Conservation (phyloP, 1,284 basidiomycete genomes). For the Marasmius sp. region DNA sequence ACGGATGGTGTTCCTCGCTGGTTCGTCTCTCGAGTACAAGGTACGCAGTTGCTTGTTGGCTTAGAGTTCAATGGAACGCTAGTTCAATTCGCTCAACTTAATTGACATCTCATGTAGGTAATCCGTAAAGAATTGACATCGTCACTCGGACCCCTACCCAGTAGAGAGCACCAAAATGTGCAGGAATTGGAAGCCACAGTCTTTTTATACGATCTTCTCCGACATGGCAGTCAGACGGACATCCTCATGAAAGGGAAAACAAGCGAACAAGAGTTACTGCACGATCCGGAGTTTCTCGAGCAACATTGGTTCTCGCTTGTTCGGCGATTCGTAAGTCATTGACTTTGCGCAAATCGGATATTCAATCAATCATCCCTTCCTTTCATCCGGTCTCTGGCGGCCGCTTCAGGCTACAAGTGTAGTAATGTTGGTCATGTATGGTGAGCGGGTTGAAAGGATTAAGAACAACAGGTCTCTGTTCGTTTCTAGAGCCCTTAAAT, state of each 20-base stretch:
- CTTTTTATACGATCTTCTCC: constrained; percentile 17
- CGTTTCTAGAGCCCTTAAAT: background rate
- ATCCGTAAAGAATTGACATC: background rate
- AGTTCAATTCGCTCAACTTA: background rate
- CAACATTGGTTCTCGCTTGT: constrained; percentile 27
- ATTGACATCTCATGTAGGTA: background rate
- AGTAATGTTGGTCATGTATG: constrained; percentile 23
- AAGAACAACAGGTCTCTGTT: constrained; percentile 19
- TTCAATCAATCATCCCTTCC: background rate
- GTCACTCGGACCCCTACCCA: background rate
- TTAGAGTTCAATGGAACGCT: background rate
- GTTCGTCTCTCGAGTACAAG: constrained; percentile 16
- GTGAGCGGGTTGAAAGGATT: constrained; percentile 21
- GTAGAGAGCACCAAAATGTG: background rate
- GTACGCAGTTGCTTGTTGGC: constrained; percentile 1
- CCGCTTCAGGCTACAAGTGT: constrained; percentile 21
- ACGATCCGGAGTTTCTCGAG: constrained; percentile 22
- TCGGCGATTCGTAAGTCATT: constrained; percentile 24
- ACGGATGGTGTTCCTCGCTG: constrained; percentile 27
- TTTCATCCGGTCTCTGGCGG: background rate
- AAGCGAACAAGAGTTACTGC: constrained; percentile 4
- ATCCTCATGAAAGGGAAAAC: background rate
- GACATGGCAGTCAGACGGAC: constrained; percentile 15
- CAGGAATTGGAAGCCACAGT: constrained; percentile 19
- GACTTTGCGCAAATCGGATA: too few species aligned